Base-by-base conservation (phyloP, 2,329 filamentous ascomycete genomes). In the Zymoseptoria pseudotritici region DNA sequence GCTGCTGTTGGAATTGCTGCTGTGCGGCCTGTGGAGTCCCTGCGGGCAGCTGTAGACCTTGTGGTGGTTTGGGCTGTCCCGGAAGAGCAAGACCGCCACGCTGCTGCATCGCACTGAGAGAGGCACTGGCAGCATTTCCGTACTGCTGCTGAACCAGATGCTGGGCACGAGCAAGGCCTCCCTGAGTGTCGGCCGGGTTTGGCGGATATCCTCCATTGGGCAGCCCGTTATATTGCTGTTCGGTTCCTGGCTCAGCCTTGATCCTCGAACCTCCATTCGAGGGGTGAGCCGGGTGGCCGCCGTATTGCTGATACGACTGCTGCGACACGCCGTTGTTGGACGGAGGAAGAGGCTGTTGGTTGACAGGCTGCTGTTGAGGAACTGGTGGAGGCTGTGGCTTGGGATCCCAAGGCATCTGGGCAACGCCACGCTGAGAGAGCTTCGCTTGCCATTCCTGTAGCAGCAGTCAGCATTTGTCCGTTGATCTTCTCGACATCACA, bases 331-430 rank as follows among this genome's bases (percentile, higher is more conserved):
- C 64, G 53, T 68, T 67, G 20, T 61, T 59, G 42, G 74, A 72
- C 65, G 69, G 61, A 50, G 60, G 49, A 46, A 62, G 72, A 60
- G 68, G 80, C 50, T 65, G 65, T 42, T 63, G 65, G 36, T n/a
- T 46, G 36, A n/a, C 13, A 6, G 36, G 36, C 19, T 56, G 54
- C 19, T 63, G 64, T 50, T 64, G 64, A 50, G 65, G 62, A 70
- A 69, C 79, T 46, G 65, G 63, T 69, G 70, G 79, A 56, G 84
- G 82, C 56, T 89, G 86, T 55, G 88, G 87, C 72, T 89, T 87
- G 51, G 94, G 93, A 72, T 99, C 94, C 94, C 94, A 99, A 10
- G 94, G 93, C 73, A 97, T 97, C 59, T 84, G 80, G 61, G 94
- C 94, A 63, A 97, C 88, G 66, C 88, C 86, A 66, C 95, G 86